These are phyloP conservation scores for Trametes pubescens DNA, from an alignment of 1,284 basidiomycete species.

Conservation along the genomic window DNA sequence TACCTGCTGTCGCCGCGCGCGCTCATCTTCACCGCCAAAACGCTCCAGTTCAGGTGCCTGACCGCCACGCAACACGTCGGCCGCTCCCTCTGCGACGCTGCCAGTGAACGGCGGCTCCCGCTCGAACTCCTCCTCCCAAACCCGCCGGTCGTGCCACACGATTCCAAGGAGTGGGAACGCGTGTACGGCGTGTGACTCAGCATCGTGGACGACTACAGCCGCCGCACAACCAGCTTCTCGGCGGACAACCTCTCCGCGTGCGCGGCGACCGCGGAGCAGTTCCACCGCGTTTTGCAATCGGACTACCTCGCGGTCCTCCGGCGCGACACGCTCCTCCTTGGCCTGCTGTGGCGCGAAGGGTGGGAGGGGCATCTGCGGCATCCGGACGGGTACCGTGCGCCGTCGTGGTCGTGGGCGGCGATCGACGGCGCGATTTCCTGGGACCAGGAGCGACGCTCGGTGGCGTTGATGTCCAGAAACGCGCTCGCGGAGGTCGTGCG, in stretches of 20 bases:
- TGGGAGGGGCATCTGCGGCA: constrained; percentile 15
- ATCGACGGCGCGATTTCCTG: not conserved
- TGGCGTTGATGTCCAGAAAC: not conserved
- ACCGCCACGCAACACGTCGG: constrained; percentile 22
- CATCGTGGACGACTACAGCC: constrained; percentile 24
- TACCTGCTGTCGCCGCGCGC: constrained; percentile 24
- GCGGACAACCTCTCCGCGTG: constrained; percentile 29
- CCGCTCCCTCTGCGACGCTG: constrained; percentile 10
- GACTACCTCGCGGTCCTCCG: constrained; percentile 21
- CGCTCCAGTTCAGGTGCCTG: constrained; percentile 27
- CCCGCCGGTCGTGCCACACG: not conserved
- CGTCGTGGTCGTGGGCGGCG: constrained; percentile 28
- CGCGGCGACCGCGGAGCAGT: constrained; percentile 26
- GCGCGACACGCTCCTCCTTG: constrained; percentile 10
- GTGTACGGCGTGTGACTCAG: constrained; percentile 18
- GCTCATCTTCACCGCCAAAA: constrained; percentile 25
- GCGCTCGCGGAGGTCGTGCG: not conserved
- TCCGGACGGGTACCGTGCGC: constrained; percentile 16
- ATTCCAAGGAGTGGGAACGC: not conserved
- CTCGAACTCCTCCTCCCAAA: constrained; percentile 18
- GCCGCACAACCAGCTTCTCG: constrained; percentile 14
- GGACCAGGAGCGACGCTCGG: not conserved
- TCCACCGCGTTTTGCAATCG: constrained; percentile 20
- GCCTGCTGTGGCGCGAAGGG: constrained; percentile 27
- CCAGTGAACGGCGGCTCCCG: constrained; percentile 11